Conservation (phyloP, 2,329 filamentous ascomycete species). For the Cytospora leucostoma region DNA sequence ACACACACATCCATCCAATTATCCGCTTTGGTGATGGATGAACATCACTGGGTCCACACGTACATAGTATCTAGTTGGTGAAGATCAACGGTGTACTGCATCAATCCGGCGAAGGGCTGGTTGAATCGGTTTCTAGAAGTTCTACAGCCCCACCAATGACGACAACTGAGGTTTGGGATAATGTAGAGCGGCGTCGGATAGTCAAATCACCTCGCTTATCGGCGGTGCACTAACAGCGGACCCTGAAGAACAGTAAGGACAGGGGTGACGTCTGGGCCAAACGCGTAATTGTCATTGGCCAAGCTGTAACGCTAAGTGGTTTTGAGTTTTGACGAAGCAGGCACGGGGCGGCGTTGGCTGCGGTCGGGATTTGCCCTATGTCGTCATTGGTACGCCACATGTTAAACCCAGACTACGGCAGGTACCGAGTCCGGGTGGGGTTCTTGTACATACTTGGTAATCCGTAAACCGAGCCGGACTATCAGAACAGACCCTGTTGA, state of each 20-base stretch:
- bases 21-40: too few relatives aligned
- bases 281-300: constrained; percentile 1
- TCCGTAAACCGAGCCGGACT: neutral
- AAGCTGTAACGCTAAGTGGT: constrained; percentile 13
- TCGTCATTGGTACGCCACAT: constrained; percentile 24
- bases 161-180: constrained; percentile 19
- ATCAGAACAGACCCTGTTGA: neutral
- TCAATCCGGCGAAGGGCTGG: constrained; percentile 18
- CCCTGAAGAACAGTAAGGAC: constrained; percentile 9
- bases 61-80: neutral
- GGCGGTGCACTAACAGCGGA: constrained; percentile 18
- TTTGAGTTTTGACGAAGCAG: constrained; percentile 22
- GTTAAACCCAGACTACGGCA: neutral
- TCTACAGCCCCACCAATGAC: constrained; percentile 25
- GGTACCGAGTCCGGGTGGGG: neutral
- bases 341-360: constrained; percentile 9
- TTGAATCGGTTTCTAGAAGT: constrained; percentile 25
- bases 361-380: constrained; percentile 14
- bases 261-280: constrained; percentile 13
- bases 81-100: constrained; percentile 13
- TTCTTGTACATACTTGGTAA: neutral
- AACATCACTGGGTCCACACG: too few relatives aligned
- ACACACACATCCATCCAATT: too few relatives aligned
- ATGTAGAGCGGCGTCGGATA: neutral
- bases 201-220: constrained; percentile 2